A percentile compares a stretch with the other conserved stretches of the same genome.
phyloP scores from a whole-genome alignment of 2,329 filamentous ascomycete species.

The Diaporthe velutina region DNA sequence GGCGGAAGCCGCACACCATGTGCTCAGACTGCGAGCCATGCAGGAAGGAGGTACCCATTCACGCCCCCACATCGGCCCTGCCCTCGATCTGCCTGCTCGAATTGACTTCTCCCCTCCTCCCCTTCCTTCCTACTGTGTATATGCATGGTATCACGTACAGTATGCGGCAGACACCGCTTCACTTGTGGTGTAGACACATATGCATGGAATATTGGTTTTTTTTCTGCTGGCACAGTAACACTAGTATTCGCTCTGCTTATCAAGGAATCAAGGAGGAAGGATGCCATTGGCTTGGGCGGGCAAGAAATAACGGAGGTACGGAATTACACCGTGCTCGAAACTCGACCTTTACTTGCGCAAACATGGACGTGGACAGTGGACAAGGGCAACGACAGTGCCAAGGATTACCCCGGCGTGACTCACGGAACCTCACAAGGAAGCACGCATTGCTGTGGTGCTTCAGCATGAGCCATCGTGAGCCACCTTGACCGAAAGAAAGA shows the following conservation, averaged over 20 bases:
- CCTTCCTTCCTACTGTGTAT: background rate
- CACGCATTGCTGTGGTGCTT: background rate
- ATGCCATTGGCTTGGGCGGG: background rate
- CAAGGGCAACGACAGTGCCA: background rate
- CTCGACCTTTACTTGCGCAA: background rate
- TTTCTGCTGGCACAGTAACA: background rate
- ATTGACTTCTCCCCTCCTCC: background rate
- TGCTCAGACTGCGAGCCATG: background rate
- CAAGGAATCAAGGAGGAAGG: background rate
- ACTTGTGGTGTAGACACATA: background rate
- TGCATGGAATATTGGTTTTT: background rate
- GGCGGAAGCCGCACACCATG: background rate
- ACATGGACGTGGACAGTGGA: background rate
- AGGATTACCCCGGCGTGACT: conserved; percentile 12
- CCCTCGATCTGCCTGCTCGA: background rate
- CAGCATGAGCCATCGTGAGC: conserved; percentile 12
- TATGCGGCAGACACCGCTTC: background rate
- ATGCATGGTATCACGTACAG: background rate
- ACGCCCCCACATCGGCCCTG: conserved; percentile 20
- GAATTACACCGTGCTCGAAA: background rate
- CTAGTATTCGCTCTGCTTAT: background rate
- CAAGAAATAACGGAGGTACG: background rate
- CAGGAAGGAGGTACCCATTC: background rate
- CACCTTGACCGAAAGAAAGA: conserved; percentile 4
- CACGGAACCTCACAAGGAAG: background rate